Base-by-base conservation (phyloP, 306 rosid species). In the Vigna reflexopilosa region DNA sequence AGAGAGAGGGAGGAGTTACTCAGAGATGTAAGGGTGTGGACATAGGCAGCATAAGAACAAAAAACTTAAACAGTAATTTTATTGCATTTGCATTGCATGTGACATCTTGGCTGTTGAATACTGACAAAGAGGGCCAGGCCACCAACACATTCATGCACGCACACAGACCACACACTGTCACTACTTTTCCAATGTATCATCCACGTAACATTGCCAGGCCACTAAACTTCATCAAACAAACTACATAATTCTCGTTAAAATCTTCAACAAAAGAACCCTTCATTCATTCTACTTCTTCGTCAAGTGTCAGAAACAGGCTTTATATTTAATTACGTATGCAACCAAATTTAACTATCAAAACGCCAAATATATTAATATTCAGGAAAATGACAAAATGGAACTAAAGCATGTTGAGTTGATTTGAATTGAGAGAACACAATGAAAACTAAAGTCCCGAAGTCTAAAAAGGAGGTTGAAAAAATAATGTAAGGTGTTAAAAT, bases 61-160 rank as follows among this genome's bases (percentile, higher is more conserved):
- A 61, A 47, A 65, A 61, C 67, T 44, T 9, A 56, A 26, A 69
- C 55, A 38, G 34, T 44, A 55, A 63, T 80, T 45, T 40, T 1
- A 40, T 71, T 80, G 85, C 84, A 81, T 52, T 80, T 45, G 45
- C 0, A 19, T 70, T 76, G 85, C 84, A 84, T 52, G 78, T 81
- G 83, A 72, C 70, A 50, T 59, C 77, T 80, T 56, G 17, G 58
- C 71, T 61, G 77, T 71, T 76, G 42, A 67, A 51, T 12, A 69
- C 63, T 45, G 80, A 79, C 81, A 79, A 77, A 38, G 57, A 81
- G 72, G 79, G 70, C 75, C 78, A 82, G 79, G 75, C 75, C 75
- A 73, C 79, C 50, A 70, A 82, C 72, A 40, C 61, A 70, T 51
- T 51, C 72, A 54, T 22, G 57, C 75, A 28, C 20, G 30, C 54